phyloP scores from a whole-genome alignment of 306 rosid genomes.

The Notholithocarpus densiflorus region DNA sequence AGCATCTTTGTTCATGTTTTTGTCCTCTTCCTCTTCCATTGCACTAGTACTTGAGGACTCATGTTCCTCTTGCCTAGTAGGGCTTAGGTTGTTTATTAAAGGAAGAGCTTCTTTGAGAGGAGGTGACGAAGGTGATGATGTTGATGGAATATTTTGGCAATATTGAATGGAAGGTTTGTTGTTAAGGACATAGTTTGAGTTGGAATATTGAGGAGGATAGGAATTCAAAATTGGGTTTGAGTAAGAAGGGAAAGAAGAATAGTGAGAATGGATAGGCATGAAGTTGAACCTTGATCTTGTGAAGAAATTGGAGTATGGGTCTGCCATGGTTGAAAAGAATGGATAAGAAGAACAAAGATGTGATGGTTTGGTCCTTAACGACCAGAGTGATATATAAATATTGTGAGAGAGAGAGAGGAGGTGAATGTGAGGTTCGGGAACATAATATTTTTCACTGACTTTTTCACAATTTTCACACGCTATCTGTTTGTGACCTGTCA shows the following conservation, averaged over 20 bases:
- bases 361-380: conserved; percentile 14
- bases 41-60: conserved; percentile 14
- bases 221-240: background rate
- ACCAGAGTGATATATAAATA: background rate
- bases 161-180: conserved; percentile 17
- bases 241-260: conserved; percentile 1
- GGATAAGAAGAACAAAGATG: background rate
- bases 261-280: conserved; percentile 44
- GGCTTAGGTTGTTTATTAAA: conserved; percentile 51
- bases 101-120: conserved; percentile 62
- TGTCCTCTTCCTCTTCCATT: conserved; percentile 10
- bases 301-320: conserved; percentile 51
- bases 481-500: too few relatives aligned
- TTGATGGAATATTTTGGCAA: background rate
- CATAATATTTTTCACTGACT: too few relatives aligned
- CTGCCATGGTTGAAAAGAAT: conserved; percentile 41
- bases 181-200: background rate
- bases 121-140: conserved; percentile 39
- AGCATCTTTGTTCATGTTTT: conserved; percentile 5
- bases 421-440: too few relatives aligned
- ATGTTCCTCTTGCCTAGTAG: conserved; percentile 7
- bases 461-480: too few relatives aligned
- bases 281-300: conserved; percentile 43
- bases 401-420: background rate
- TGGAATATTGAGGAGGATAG: conserved; percentile 4